Base-by-base conservation (phyloP, 2,329 filamentous ascomycete species). In the Pyrenophora tritici-repentis region DNA sequence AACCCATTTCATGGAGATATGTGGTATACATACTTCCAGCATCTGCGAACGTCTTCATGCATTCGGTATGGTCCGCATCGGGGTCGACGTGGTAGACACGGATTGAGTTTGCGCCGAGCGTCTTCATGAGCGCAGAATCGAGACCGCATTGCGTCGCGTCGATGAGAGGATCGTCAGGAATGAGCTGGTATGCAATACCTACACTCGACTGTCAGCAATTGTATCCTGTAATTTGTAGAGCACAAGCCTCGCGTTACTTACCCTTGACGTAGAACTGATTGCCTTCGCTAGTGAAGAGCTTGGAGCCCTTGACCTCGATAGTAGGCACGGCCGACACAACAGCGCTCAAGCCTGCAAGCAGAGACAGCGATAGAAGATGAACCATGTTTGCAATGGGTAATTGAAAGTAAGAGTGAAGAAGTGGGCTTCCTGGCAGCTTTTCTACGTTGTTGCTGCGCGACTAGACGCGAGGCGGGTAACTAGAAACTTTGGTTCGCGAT, bases 1-100 rank as follows among this genome's bases (percentile, higher is more conserved):
- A 3, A 16, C 8, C 12, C n/a, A 34, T 14, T 34, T 34, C n/a
- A 17, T n/a, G n/a, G n/a, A n/a, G n/a, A n/a, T n/a, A n/a, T n/a
- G n/a, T n/a, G 1, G 31, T 42, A 16, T 47, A 53, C 50, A 39
- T 50, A 56, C 53, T 65, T 43, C 63, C 63, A 35, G 85, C 88
- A 63, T 91, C 84, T 10, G 84, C 85, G 70, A 96, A 90, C 1
- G 86, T 86, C 46, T 80, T 80, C 90, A 96, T 95, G 77, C 91
- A 96, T 16, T 81, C 86, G 50, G 83, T 80, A 73, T 96, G 92
- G 70, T 93, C 78, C 26, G 77, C 84, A 2, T 75, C 72, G 2
- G 89, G 77, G 64, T 95, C 87, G 55, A 96, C 90, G 68, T 96
- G 90, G 74, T 96, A 96, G 51, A 94, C 88, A 50, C 91, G 89